Evolutionary conservation across 2,329 filamentous ascomycete genomes (phyloP), one percentile per base, ranked within the genome.

Genomic region (Lachnellula occidentalis): DNA sequence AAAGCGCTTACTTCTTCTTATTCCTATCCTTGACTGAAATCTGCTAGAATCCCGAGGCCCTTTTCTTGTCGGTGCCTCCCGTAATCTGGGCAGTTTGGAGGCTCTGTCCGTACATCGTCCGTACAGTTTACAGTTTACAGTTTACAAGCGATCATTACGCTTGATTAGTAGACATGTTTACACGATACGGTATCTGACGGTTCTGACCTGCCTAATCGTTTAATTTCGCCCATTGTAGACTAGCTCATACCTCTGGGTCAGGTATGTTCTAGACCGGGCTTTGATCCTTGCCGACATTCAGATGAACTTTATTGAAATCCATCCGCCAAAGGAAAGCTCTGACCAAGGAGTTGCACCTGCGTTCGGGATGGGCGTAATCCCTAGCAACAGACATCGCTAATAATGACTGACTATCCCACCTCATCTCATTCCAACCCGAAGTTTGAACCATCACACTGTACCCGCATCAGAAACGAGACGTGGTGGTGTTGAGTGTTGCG

Each of bases 151-250:
- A 19, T 5, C 17, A 19, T 15, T n/a, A n/a, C n/a, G n/a, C n/a
- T n/a, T n/a, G 15, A 41, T n/a, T 41, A 19, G 17, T 41, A n/a
- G 6, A 19, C 37, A 17, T 15, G 6, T 7, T 17, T n/a, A 17
- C 6, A 41, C 37, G 15, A 36, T 31, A 41, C 37, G 15, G 27
- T 31, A 12, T 48, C 34, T 27, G 43, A 17, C 45, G n/a, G n/a
- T n/a, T n/a, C 27, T 31, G 27, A 31, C 17, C 11, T 43, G 22
- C 19, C 5, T 17, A 19, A 11, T 61, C 59, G 59, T 60, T 47
- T 61, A 61, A 58, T 61, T 61, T 61, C 15, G 50, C 59, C 54
- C 31, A 55, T 53, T 60, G 50, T 34, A 49, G 59, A 22, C 42
- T 61, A 50, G 50, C 47, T 24, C n/a, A 31, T 27, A 3, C 14